phyloP scores from a whole-genome alignment of 805 yeast species.

The Starmerella roubikii region DNA sequence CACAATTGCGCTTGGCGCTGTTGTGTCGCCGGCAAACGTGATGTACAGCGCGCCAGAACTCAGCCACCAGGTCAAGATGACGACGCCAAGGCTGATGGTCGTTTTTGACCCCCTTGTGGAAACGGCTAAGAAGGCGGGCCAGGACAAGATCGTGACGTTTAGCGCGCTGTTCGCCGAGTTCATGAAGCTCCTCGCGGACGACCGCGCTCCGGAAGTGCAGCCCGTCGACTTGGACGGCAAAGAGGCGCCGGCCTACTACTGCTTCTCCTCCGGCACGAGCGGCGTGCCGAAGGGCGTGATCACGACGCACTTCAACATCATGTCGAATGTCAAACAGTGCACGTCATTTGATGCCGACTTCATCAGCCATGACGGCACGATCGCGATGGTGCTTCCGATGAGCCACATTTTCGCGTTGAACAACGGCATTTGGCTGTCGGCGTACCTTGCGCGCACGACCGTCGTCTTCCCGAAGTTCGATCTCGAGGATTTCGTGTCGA shows the following conservation, averaged over 20 bases:
- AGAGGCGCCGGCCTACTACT: constrained; percentile 21
- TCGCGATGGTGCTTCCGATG: constrained; percentile 26
- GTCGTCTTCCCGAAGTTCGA: constrained; percentile 26
- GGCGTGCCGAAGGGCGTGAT: constrained; percentile 74
- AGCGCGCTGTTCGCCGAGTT: constrained; percentile 4
- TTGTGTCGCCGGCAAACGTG: constrained; percentile 26
- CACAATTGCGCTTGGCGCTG: constrained; percentile 22
- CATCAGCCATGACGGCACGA: constrained; percentile 22
- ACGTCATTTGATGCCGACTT: constrained; percentile 4
- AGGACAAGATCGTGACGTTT: constrained; percentile 1
- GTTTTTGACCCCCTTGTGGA: constrained; percentile 10
- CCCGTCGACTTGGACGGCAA: constrained; percentile 13
- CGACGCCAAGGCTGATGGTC: constrained; percentile 18
- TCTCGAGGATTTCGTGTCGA: constrained; percentile 22
- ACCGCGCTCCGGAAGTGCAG: constrained; percentile 4
- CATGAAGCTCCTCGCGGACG: not conserved
- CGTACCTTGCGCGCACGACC: constrained; percentile 16
- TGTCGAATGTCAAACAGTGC: constrained; percentile 25
- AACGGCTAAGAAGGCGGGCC: constrained; percentile 10
- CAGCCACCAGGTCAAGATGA: constrained; percentile 21
- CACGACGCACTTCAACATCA: constrained; percentile 42
- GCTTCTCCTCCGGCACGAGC: constrained; percentile 27
- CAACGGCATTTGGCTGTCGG: constrained; percentile 21
- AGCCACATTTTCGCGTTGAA: constrained; percentile 26
- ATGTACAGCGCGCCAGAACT: constrained; percentile 26